A percentile compares a stretch with the other conserved stretches of the same genome.
Evolutionary conservation across 495 filamentous ascomycete genomes (phyloP).

Genomic region (Aspergillus panamensis): DNA sequence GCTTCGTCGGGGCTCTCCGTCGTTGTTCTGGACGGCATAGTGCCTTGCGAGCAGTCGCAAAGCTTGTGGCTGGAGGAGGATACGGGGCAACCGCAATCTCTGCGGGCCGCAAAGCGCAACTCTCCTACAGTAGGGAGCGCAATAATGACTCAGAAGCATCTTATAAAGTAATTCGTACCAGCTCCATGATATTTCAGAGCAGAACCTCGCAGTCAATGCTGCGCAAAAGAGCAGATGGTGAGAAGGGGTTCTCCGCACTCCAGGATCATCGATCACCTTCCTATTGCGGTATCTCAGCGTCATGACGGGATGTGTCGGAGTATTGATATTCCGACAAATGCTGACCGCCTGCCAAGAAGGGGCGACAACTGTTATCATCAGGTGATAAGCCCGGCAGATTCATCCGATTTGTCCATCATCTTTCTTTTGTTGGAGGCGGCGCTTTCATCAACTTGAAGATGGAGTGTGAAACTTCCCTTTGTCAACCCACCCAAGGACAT

Average conservation of each 20-base stretch:
- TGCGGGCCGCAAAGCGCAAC: constrained; percentile 29
- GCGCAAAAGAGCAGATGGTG: constrained; percentile 6
- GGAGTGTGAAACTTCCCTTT: not conserved
- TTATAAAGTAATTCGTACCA: not conserved
- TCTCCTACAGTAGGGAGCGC: constrained; percentile 37
- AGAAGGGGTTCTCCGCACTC: constrained; percentile 3
- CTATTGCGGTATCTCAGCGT: constrained; percentile 34
- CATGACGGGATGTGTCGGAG: constrained; percentile 23
- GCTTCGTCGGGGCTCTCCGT: constrained; percentile 7
- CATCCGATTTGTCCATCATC: not conserved
- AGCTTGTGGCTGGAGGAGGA: constrained; percentile 17
- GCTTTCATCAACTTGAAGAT: not conserved
- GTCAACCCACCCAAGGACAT: too few species aligned
- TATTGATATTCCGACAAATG: constrained; percentile 16
- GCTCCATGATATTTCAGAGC: constrained; percentile 27
- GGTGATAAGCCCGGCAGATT: constrained; percentile 18
- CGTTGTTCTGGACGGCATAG: constrained; percentile 29
- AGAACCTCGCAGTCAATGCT: constrained; percentile 18
- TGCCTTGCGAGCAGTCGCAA: constrained; percentile 21
- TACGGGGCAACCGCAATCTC: constrained; percentile 26
- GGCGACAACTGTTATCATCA: constrained; percentile 14
- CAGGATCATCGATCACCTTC: constrained; percentile 17
- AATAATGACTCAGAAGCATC: constrained; percentile 32
- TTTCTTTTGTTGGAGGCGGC: not conserved
- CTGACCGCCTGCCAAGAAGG: constrained; percentile 28